Percentiles rank a stretch among this genome's conserved stretches.
phyloP scores from a whole-genome alignment of 331 rosid species.

The Rhamnella rubrinervis region DNA sequence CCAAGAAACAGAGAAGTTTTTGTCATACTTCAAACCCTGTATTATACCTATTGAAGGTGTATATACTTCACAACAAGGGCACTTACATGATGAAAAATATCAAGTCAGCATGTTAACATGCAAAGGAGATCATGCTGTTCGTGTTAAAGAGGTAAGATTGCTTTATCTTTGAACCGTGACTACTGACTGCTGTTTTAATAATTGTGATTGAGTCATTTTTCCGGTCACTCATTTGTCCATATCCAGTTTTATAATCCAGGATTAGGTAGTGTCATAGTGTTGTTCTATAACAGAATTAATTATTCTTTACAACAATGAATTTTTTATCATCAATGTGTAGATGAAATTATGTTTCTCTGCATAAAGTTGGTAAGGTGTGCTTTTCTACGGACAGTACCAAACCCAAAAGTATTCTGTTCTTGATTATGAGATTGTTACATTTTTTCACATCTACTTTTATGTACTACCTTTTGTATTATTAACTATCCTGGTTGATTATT shows the following conservation, averaged over 20 bases:
- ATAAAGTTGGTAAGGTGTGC: background rate
- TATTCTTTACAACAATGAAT: background rate
- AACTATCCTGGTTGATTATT: background rate
- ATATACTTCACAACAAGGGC: slow-evolving; percentile 56
- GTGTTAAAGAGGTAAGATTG: slow-evolving; percentile 74
- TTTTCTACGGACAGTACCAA: no score
- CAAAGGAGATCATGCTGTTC: slow-evolving; percentile 93
- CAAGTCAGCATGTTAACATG: slow-evolving; percentile 66
- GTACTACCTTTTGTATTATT: background rate
- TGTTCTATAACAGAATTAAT: no score
- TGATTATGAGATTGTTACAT: no score
- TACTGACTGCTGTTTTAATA: background rate
- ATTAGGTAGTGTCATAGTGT: no score
- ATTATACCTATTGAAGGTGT: slow-evolving; percentile 83
- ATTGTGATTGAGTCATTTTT: background rate
- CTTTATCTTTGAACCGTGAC: slow-evolving; percentile 12
- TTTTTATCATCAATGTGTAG: background rate
- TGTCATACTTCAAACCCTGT: slow-evolving; percentile 89
- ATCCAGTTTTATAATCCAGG: no score
- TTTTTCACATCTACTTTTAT: background rate
- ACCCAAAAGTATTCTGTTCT: no score
- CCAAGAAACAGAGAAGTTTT: slow-evolving; percentile 75
- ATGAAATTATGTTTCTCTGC: slow-evolving; percentile 1
- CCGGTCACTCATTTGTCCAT: background rate
- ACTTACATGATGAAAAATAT: slow-evolving; percentile 54